Base-by-base conservation (phyloP, 192 early-diverging fungal species). In the Irineochytrium annulatum region DNA sequence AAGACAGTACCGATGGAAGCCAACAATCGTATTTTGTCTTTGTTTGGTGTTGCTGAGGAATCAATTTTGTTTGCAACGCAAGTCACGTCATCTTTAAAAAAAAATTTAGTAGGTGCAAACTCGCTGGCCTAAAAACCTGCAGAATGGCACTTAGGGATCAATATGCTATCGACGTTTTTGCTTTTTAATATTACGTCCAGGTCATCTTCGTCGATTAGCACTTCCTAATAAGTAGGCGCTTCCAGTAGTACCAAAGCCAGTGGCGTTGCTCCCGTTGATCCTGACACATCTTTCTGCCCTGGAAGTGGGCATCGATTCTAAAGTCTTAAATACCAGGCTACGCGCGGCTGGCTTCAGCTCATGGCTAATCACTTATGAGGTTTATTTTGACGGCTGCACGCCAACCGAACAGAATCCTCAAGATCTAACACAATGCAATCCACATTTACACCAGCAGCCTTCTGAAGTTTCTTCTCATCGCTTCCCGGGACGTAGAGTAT, bases 351-450 rank as follows among this genome's bases (percentile, higher is more conserved):
- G 30, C 52, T 62, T 11, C 5, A n/a, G n/a, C n/a, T n/a, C n/a
- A n/a, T n/a, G n/a, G n/a, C n/a, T 8, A 41, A 41, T 41, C 37
- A 41, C 37, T 41, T n/a, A n/a, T n/a, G n/a, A n/a, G n/a, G n/a
- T n/a, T n/a, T n/a, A n/a, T n/a, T n/a, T n/a, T n/a, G n/a, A n/a
- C n/a, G n/a, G n/a, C n/a, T n/a, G n/a, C n/a, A 82, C 70, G 86
- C 89, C 14, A 81, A 45, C 0, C 90, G 76, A 0, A 97, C 95
- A 19, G 91, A 86, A 70, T 97, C 95, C 60, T 97, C 95, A 2
- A 97, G 77, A 62, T 97, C 95, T 59, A 91, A 94, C 32, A 94
- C 88, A 20, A 94, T 70, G 63, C 86, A 88, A 71, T 97, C 95
- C 1, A 87, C 90, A 4, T 49, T 29, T 22, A 8, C 46, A 3